Base-by-base conservation (phyloP, 148 eudicot genomes). In the Pharnaceum exiguum region DNA sequence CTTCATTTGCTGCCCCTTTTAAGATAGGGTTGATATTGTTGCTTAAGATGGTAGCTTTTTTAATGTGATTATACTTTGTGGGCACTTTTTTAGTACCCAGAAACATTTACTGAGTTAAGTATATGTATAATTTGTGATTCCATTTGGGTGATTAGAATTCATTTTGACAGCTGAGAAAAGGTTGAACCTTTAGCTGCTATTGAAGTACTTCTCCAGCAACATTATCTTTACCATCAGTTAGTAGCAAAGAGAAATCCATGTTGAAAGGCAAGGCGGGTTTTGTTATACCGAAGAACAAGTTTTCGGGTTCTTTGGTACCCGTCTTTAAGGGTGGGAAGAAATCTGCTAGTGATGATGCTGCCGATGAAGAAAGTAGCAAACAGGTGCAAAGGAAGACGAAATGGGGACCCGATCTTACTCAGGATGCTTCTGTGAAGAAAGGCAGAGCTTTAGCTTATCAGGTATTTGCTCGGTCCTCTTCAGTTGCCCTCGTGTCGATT, bases 251-350 rank as follows among this genome's bases (percentile, higher is more conserved):
- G 76, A 67, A 74, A 16, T 82, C 96, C 2, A 74, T 76, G 83
- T 81, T 91, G 69, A 81, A 81, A 59, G 79, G 73, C 25, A 91
- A 85, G 70, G 64, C 82, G 36, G 98, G 94, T 54, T 91, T 91
- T 79, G 83, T 91, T 58, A 91, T 91, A 72, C 96, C 98, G 8
- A 91, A 87, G 72, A 91, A 91, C 74, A 87, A 91, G 70, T 66
- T 91, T 55, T 85, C 96, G n/a, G 94, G 98, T 25, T 91, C 98
- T 18, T 69, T 91, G 60, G 86, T 87, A 47, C 96, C 96, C 59
- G 61, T 69, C 44, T 75, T 71, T 57, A 82, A 78, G 47, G 93
- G 78, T 35, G 59, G 45, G 30, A 89, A 91, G 74, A 91, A 83
- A 66, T 58, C 64, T 7, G 79, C 75, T 31, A 79, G 63, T 44